Conservation (phyloP, 192 early-diverging fungal species). For the Podila epigama region DNA sequence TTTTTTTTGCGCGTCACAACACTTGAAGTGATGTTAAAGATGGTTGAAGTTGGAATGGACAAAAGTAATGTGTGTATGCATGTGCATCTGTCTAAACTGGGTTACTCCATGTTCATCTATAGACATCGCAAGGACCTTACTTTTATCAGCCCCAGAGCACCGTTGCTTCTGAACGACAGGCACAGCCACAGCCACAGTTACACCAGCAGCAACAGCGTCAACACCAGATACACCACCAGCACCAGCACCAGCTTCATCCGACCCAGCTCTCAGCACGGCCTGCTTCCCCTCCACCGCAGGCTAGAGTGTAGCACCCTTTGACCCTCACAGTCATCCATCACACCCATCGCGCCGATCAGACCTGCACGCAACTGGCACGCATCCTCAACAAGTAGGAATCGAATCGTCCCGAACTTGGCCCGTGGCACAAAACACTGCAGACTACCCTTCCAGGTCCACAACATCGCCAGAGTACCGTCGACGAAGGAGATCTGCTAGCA, state of each 20-base stretch:
- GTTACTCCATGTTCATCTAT: not conserved
- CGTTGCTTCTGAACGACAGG: not conserved
- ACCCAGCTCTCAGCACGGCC: not conserved
- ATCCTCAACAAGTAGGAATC: no score
- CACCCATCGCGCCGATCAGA: not conserved
- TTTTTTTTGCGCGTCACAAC: not conserved
- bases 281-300: not conserved
- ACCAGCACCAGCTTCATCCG: not conserved
- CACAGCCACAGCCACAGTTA: not conserved
- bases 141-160: not conserved
- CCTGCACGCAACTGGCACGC: not conserved
- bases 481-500: constrained; percentile 20
- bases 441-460: not conserved
- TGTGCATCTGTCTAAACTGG: no score
- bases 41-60: not conserved
- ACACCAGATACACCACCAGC: not conserved
- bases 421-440: not conserved
- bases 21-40: not conserved
- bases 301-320: not conserved
- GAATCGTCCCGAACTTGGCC: not conserved
- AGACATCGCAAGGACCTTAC: not conserved
- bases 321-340: not conserved
- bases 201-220: not conserved
- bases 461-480: not conserved
- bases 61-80: not conserved